Conservation (phyloP, 139 green algal genomes). For the Diplosphaera chodatii region DNA sequence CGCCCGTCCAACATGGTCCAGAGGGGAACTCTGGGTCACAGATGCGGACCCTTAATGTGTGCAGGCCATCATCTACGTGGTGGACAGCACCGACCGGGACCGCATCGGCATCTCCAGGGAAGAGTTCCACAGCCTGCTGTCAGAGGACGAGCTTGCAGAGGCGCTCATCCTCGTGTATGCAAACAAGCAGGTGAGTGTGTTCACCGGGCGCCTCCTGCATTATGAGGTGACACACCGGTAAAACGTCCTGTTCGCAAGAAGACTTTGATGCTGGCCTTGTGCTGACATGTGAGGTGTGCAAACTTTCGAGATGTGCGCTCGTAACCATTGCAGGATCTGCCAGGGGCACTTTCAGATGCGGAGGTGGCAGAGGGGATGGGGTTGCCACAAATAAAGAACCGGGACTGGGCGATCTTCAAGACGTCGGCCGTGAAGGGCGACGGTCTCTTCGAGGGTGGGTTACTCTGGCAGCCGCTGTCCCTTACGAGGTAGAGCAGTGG, state of each 20-base stretch:
- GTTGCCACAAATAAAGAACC: constrained; percentile 84
- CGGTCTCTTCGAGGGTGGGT: constrained; percentile 94
- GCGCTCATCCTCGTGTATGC: constrained; percentile 94
- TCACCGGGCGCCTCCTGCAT: too few species aligned
- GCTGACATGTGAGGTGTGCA: too few species aligned
- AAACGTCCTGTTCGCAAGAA: too few species aligned
- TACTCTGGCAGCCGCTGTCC: too few species aligned
- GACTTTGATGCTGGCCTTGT: neutral
- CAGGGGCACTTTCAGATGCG: constrained; percentile 83
- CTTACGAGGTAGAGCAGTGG: too few species aligned
- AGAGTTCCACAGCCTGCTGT: constrained; percentile 84
- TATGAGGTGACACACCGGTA: too few species aligned
- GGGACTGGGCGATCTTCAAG: constrained; percentile 96
- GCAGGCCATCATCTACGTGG: constrained; percentile 99
- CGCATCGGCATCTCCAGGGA: constrained; percentile 70
- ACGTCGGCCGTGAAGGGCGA: constrained; percentile 92
- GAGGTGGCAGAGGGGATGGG: constrained; percentile 89
- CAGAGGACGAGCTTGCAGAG: constrained; percentile 96
- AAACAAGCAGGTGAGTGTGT: constrained; percentile 90
- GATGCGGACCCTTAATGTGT: too few species aligned
- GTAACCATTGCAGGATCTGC: constrained; percentile 79
- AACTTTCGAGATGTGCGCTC: too few species aligned
- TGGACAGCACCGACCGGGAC: constrained; percentile 92
- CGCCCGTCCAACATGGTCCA: too few species aligned
- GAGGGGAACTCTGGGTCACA: too few species aligned